These are phyloP conservation scores for Gossypium trilobum DNA, from an alignment of 441 rosid species.

Conservation along the genomic window DNA sequence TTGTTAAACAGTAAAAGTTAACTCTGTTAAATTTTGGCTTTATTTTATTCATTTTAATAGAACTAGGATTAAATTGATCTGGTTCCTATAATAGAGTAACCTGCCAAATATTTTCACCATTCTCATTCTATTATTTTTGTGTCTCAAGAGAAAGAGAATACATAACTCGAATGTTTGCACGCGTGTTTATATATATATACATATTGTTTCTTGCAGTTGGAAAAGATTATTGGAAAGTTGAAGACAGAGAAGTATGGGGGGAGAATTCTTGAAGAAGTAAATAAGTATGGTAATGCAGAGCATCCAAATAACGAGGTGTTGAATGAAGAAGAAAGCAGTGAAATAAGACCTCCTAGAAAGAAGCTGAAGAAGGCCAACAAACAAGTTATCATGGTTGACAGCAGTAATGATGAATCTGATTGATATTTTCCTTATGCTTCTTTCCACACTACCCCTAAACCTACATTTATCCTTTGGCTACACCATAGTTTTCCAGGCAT, in stretches of 20 bases:
- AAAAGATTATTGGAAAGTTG: constrained; percentile 70
- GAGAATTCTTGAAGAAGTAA: constrained; percentile 62
- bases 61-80: too few species aligned
- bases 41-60: too few species aligned
- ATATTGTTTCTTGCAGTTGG: constrained; percentile 47
- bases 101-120: too few species aligned
- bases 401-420: constrained; percentile 43
- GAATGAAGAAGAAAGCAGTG: constrained; percentile 29
- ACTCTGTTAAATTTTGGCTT: too few species aligned
- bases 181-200: neutral
- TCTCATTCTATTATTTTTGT: neutral
- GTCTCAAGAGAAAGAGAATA: neutral
- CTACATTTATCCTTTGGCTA: neutral
- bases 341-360: constrained; percentile 31
- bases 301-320: constrained; percentile 19
- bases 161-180: neutral
- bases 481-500: neutral
- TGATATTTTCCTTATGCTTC: neutral
- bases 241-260: constrained; percentile 68
- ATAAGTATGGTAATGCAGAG: constrained; percentile 23
- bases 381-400: constrained; percentile 41
- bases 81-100: too few species aligned
- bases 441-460: neutral
- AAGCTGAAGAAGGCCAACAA: constrained; percentile 51
- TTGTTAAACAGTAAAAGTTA: too few species aligned